Conservation (phyloP, 176 grass and related monocot genomes). For the Saccharum spontaneum region DNA sequence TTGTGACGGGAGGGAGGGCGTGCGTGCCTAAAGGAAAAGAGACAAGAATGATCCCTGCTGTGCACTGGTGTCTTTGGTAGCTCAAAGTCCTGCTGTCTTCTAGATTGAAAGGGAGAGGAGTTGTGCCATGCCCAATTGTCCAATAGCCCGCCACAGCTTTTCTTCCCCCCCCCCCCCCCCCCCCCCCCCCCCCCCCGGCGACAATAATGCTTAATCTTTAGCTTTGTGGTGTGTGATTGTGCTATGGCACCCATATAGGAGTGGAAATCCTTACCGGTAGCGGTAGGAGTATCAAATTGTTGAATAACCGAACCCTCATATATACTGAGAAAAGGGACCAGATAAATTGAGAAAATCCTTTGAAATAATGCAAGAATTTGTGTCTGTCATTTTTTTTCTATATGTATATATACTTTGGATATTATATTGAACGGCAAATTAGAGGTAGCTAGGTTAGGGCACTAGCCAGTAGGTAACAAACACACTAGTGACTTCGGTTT, state of each 20-base stretch:
- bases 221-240: background rate
- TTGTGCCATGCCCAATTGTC: background rate
- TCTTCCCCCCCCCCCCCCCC: background rate
- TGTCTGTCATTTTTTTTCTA: background rate
- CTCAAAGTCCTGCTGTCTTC: background rate
- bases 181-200: too few species aligned
- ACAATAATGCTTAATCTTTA: background rate
- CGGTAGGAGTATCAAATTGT: background rate
- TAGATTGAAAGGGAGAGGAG: slow-evolving; percentile 9
- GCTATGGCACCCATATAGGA: background rate
- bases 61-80: background rate
- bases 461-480: background rate
- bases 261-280: background rate
- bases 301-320: background rate
- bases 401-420: background rate
- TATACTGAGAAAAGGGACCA: background rate
- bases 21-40: background rate
- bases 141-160: background rate
- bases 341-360: background rate
- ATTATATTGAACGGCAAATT: background rate
- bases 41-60: background rate
- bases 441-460: background rate
- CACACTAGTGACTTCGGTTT: background rate
- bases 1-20: background rate
- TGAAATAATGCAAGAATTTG: background rate